Conservation (phyloP, 768 basidiomycete genomes). For the Mycena vitilis region DNA sequence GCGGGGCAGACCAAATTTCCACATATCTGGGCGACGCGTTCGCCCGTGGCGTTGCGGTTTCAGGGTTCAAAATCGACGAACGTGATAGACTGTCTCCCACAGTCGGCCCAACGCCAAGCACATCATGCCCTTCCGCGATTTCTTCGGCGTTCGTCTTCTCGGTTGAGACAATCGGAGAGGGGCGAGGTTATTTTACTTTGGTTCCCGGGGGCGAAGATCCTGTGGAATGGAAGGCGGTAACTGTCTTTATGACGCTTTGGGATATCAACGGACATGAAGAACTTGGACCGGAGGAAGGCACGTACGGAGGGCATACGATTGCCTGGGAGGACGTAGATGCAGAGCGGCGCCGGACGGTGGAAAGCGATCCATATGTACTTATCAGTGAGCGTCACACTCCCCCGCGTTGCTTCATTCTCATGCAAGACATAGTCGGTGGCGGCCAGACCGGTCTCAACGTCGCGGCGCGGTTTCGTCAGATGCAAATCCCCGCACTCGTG, state of each 20-base stretch:
- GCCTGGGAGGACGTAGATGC: constrained; percentile 51
- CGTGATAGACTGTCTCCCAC: background rate
- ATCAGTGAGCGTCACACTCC: constrained; percentile 10
- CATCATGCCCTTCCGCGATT: constrained; percentile 37
- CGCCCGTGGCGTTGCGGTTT: constrained; percentile 2
- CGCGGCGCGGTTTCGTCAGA: constrained; percentile 54
- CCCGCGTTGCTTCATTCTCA: background rate
- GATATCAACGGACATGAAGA: constrained; percentile 53
- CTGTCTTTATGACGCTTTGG: constrained; percentile 46
- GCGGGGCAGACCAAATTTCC: background rate
- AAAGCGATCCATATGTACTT: constrained; percentile 50
- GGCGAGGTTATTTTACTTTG: constrained; percentile 51
- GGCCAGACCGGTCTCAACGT: constrained; percentile 56
- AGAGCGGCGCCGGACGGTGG: constrained; percentile 43
- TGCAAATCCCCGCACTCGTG: constrained; percentile 52
- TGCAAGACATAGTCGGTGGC: constrained; percentile 47
- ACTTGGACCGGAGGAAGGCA: constrained; percentile 11
- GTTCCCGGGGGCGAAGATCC: constrained; percentile 12
- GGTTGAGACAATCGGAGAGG: constrained; percentile 43
- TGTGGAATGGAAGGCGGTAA: constrained; percentile 49
- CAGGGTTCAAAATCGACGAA: constrained; percentile 5
- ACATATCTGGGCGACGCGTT: constrained; percentile 10
- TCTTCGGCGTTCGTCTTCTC: constrained; percentile 52
- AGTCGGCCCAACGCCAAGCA: background rate
- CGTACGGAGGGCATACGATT: constrained; percentile 51